These are phyloP conservation scores for Pholiota molesta DNA, from an alignment of 768 basidiomycete genomes.

Conservation along the genomic window DNA sequence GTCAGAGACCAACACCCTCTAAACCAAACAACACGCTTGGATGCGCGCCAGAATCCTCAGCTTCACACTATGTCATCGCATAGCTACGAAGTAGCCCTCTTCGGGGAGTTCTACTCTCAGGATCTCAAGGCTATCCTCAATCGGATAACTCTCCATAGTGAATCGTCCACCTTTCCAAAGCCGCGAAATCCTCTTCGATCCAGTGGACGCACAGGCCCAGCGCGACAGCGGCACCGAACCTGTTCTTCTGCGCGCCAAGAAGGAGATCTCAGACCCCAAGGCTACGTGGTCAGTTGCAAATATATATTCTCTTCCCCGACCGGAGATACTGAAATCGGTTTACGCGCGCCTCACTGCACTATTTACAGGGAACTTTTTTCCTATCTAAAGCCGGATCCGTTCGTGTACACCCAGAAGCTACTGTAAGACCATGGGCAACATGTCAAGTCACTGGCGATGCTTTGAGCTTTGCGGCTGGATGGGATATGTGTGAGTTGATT, in stretches of 20 bases:
- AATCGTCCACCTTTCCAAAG: constrained; percentile 79
- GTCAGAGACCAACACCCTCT: background rate
- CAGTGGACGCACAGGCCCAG: constrained; percentile 65
- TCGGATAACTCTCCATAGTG: constrained; percentile 80
- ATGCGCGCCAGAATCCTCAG: background rate
- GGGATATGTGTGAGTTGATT: constrained; percentile 64
- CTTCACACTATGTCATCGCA: constrained; percentile 51
- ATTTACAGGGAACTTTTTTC: constrained; percentile 70
- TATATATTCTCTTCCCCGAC: background rate
- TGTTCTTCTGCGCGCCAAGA: constrained; percentile 70
- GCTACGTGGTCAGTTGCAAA: constrained; percentile 59
- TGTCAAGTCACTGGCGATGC: constrained; percentile 82
- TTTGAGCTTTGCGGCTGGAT: constrained; percentile 75
- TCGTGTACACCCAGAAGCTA: constrained; percentile 82
- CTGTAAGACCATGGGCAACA: constrained; percentile 84
- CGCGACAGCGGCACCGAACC: constrained; percentile 67
- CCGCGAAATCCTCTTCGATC: constrained; percentile 83
- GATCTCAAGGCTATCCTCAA: constrained; percentile 80
- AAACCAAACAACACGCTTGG: background rate
- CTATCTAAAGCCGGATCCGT: constrained; percentile 85
- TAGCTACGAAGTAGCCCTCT: constrained; percentile 80
- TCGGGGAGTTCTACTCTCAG: constrained; percentile 78
- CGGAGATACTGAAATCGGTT: background rate
- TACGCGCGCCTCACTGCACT: background rate
- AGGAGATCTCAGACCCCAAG: constrained; percentile 66